Conservation (phyloP, 2,329 filamentous ascomycete species). For the Boeremia lycopersici region DNA sequence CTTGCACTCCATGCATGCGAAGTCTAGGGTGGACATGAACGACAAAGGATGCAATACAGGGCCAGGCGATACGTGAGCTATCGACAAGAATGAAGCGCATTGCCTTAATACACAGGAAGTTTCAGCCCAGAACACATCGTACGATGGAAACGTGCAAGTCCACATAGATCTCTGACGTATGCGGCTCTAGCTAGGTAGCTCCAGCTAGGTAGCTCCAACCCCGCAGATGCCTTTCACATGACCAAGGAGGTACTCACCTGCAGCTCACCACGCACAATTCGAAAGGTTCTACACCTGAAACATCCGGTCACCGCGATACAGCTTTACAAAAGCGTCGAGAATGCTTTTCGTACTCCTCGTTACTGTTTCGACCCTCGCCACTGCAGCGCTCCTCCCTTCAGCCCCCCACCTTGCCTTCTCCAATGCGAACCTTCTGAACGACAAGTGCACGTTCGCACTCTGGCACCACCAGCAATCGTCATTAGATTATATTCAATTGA, state of each 20-base stretch:
- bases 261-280: background rate
- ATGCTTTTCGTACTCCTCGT: background rate
- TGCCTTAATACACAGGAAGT: background rate
- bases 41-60: too few species aligned
- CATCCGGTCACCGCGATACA: background rate
- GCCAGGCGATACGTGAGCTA: too few species aligned
- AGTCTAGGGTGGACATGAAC: too few species aligned
- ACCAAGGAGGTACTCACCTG: slow-evolving; percentile 6
- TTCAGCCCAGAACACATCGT: background rate
- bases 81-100: background rate
- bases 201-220: slow-evolving; percentile 5
- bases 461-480: slow-evolving; percentile 20
- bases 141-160: background rate
- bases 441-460: slow-evolving; percentile 27
- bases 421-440: background rate
- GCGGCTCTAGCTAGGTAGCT: slow-evolving; percentile 2
- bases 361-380: background rate
- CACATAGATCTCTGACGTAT: slow-evolving; percentile 4
- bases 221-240: slow-evolving; percentile 2
- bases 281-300: background rate
- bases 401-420: background rate
- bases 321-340: background rate
- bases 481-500: slow-evolving; percentile 24
- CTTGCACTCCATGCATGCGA: too few species aligned
- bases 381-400: background rate